Evolutionary conservation across 768 basidiomycete genomes (phyloP), one percentile per base, ranked within the genome.

Genomic region (Rhodotorula graminis): DNA sequence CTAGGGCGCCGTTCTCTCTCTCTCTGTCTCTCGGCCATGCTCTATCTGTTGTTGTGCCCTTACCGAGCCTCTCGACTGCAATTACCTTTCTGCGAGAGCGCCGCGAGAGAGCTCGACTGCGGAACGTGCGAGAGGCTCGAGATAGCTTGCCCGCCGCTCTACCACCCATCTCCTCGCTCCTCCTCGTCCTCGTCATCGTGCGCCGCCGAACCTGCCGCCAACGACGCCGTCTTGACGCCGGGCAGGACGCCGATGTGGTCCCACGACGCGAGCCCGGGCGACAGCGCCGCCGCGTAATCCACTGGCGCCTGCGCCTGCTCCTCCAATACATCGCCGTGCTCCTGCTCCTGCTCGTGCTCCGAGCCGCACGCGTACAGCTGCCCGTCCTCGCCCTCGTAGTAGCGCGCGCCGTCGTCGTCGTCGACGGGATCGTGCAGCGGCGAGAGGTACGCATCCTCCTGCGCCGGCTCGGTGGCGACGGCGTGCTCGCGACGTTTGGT

Each of bases 171-270:
- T 2, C 14, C 56, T 18, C 42, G 42, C 47, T 56, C 53, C 61
- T 44, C 46, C 61, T 47, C 16, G 55, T 61, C 42, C 61, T 44
- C 53, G n/a, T 57, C 42, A 40, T 57, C 42, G 37, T 56, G 14
- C 18, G 3, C 31, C 53, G 52, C 23, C 53, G 53, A 2, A 49
- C 44, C 18, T 52, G 49, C 14, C 29, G 44, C 6, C 55, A 62
- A 16, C 49, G 23, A 23, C 4, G 50, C 50, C 50, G 18, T 19
- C 23, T 52, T 27, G 11, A 50, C 47, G 56, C 33, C 50, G 9
- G 67, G 59, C 4, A 62, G 44, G 2, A 44, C 47, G 16, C 61
- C 67, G 25, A 68, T 68, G 44, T 68, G 67, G 67, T 68, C 67
- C 47, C 58, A 67, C 9, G 58, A 60, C 23, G 47, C 19, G 14